phyloP scores from a whole-genome alignment of 2,329 filamentous ascomycete genomes.

The Moelleriella libera region DNA sequence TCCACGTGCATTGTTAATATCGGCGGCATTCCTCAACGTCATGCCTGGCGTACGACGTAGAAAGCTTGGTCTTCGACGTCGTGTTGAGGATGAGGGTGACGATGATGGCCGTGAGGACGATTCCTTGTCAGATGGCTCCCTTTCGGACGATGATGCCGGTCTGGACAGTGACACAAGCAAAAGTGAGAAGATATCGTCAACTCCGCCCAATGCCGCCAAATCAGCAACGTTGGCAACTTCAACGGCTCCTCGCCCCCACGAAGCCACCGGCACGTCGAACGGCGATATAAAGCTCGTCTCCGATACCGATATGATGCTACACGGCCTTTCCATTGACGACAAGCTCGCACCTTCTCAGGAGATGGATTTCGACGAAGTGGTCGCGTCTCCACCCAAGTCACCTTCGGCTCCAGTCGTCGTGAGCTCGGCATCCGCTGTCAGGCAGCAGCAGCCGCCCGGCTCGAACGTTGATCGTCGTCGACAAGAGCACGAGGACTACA shows the following conservation, averaged over 20 bases:
- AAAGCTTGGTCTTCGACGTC: conserved; percentile 54
- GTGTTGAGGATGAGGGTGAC: conserved; percentile 57
- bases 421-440: conserved; percentile 34
- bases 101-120: conserved; percentile 55
- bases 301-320: conserved; percentile 46
- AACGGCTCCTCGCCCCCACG: too few species aligned
- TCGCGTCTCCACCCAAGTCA: conserved; percentile 23
- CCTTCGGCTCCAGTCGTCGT: conserved; percentile 37
- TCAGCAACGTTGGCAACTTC: conserved; percentile 8
- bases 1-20: conserved; percentile 1
- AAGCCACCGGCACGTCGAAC: conserved; percentile 11
- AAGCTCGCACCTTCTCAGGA: conserved; percentile 25
- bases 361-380: conserved; percentile 31
- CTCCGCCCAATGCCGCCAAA: conserved; percentile 26
- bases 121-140: conserved; percentile 50
- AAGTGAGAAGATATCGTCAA: conserved; percentile 41
- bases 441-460: conserved; percentile 31
- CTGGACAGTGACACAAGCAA: conserved; percentile 53
- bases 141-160: conserved; percentile 45
- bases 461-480: conserved; percentile 56
- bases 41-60: conserved; percentile 39
- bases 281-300: conserved; percentile 20
- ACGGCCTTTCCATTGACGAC: conserved; percentile 33
- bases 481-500: conserved; percentile 82
- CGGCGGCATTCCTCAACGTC: conserved; percentile 6